These are phyloP conservation scores for Stachybotrys echinatus DNA, from an alignment of 2,329 filamentous ascomycete species.

Conservation along the genomic window DNA sequence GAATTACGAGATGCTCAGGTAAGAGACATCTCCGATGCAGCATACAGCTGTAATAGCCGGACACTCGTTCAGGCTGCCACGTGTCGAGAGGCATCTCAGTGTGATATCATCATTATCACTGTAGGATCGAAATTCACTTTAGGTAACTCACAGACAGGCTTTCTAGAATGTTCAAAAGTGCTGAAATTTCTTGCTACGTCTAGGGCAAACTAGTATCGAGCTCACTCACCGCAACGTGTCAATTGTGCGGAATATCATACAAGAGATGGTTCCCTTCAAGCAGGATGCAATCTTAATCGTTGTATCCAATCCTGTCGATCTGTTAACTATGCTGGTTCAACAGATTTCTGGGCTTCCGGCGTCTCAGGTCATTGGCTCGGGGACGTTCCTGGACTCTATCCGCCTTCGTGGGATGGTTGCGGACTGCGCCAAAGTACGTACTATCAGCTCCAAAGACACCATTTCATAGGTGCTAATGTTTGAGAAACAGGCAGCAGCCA, in stretches of 20 bases:
- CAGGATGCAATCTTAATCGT: slow-evolving; percentile 42
- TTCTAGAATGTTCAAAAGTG: neutral
- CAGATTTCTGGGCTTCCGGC: slow-evolving; percentile 40
- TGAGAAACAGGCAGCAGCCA: slow-evolving; percentile 4
- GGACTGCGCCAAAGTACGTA: slow-evolving; percentile 9
- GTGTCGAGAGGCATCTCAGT: slow-evolving; percentile 43
- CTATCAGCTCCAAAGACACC: neutral
- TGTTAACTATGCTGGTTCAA: slow-evolving; percentile 44
- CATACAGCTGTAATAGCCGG: slow-evolving; percentile 34
- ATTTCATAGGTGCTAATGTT: neutral
- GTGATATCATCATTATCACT: slow-evolving; percentile 49
- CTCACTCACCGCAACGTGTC: slow-evolving; percentile 35
- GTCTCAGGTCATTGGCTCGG: slow-evolving; percentile 45
- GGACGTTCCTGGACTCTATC: slow-evolving; percentile 47
- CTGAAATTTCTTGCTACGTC: neutral
- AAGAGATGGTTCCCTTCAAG: slow-evolving; percentile 41
- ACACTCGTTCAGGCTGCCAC: slow-evolving; percentile 38
- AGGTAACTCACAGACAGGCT: slow-evolving; percentile 16
- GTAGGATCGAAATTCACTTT: slow-evolving; percentile 42
- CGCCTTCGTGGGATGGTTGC: slow-evolving; percentile 40
- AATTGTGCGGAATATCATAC: slow-evolving; percentile 41
- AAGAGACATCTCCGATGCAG: slow-evolving; percentile 45
- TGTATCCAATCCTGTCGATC: slow-evolving; percentile 50
- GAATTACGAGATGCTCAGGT: slow-evolving; percentile 42
- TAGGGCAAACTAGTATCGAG: slow-evolving; percentile 13